Evolutionary conservation across 805 yeast genomes (phyloP).

Genomic region (Ogataea pilisensis): DNA sequence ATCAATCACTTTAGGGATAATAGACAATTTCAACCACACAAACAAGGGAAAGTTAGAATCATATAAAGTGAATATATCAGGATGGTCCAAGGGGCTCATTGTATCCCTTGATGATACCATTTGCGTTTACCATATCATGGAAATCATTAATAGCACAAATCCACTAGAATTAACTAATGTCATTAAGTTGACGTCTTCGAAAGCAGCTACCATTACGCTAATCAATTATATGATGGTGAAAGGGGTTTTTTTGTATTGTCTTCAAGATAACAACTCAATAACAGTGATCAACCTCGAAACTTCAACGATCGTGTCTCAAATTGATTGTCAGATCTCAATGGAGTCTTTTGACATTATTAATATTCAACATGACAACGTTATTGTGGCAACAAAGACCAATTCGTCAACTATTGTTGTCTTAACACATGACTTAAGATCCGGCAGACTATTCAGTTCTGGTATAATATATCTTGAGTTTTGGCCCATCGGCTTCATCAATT

Average conservation of each 20-base stretch:
- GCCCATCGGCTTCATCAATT: slow-evolving; percentile 20
- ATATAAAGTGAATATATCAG: slow-evolving; percentile 1
- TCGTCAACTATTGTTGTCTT: slow-evolving; percentile 6
- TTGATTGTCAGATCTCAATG: neutral
- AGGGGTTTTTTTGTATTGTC: slow-evolving; percentile 6
- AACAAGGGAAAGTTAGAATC: slow-evolving; percentile 9
- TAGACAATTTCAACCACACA: slow-evolving; percentile 1
- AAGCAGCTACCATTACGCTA: neutral
- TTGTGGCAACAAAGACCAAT: neutral
- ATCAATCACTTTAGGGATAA: slow-evolving; percentile 4
- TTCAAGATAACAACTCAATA: neutral
- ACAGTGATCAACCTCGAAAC: slow-evolving; percentile 6
- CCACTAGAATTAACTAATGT: slow-evolving; percentile 3
- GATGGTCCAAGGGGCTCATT: slow-evolving; percentile 10
- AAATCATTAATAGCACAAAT: no score
- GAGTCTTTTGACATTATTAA: neutral
- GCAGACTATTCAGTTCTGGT: slow-evolving; percentile 3
- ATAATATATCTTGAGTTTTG: slow-evolving; percentile 19
- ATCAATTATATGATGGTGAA: slow-evolving; percentile 1
- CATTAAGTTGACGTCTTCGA: slow-evolving; percentile 7
- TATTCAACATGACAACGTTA: neutral
- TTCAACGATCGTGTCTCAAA: slow-evolving; percentile 4
- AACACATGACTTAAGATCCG: slow-evolving; percentile 2
- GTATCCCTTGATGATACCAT: slow-evolving; percentile 8
- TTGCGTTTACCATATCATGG: slow-evolving; percentile 4